Percentiles rank a stretch among this genome's conserved stretches.
Conservation (phyloP, 2,329 filamentous ascomycete species). For the Paracoccidioides brasiliensis region DNA sequence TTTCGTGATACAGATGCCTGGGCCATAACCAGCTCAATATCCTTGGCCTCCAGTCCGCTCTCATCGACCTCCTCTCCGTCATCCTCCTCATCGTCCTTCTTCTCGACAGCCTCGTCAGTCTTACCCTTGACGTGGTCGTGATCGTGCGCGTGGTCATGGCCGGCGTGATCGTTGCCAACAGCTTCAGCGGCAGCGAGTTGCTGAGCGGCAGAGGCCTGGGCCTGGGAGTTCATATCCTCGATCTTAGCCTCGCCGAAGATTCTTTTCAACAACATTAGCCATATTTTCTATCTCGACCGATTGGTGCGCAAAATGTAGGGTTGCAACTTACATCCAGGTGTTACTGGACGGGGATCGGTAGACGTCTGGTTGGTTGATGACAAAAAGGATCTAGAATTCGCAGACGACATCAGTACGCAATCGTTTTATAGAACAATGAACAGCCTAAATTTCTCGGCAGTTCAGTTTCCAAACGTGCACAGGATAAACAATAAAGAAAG, state of each 20-base stretch:
- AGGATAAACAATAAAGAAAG: not conserved
- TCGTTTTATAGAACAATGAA: not conserved
- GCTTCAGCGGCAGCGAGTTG: conserved; percentile 72
- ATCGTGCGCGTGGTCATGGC: conserved; percentile 39
- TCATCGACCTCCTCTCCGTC: conserved; percentile 94
- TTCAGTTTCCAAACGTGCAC: not conserved
- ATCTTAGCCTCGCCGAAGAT: conserved; percentile 99
- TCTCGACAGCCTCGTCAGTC: conserved; percentile 47
- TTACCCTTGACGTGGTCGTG: conserved; percentile 54
- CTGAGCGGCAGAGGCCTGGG: conserved; percentile 88
- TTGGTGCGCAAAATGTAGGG: conserved; percentile 13
- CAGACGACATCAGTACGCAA: not conserved
- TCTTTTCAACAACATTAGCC: conserved; percentile 36
- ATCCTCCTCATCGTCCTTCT: conserved; percentile 73
- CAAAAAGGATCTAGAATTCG: conserved; percentile 73
- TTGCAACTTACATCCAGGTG: conserved; percentile 83
- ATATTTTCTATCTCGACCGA: not conserved
- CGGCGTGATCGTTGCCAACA: conserved; percentile 46
- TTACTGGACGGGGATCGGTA: conserved; percentile 99
- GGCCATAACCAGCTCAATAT: conserved; percentile 98
- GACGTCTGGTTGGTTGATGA: conserved; percentile 98
- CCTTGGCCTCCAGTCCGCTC: conserved; percentile 90
- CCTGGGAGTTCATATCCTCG: conserved; percentile 97
- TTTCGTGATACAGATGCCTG: conserved; percentile 94
- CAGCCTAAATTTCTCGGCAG: not conserved